Evolutionary conservation across 148 eudicot genomes (phyloP).

Genomic region (Rhododendron kiyosumense): DNA sequence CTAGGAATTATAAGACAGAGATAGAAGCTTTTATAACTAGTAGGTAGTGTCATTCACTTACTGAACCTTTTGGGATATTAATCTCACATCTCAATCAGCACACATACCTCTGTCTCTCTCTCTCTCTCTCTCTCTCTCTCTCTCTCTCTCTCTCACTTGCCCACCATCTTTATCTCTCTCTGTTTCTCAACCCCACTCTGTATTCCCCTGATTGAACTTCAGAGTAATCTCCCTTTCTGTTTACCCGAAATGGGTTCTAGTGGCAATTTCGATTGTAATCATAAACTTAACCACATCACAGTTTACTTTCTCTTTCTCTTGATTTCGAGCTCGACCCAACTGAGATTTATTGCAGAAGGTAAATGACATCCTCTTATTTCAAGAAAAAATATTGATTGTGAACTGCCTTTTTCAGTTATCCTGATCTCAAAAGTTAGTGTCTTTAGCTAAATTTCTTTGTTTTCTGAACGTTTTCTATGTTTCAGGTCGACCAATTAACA

Average conservation of each 20-base stretch:
- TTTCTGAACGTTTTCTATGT: background rate
- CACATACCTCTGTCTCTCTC: background rate
- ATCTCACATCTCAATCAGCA: constrained; percentile 20
- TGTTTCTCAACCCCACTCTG: background rate
- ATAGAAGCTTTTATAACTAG: background rate
- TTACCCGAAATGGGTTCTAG: constrained; percentile 27
- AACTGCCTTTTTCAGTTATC: background rate
- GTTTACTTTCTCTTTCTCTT: constrained; percentile 29
- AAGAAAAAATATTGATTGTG: background rate
- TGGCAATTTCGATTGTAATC: background rate
- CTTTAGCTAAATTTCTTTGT: background rate
- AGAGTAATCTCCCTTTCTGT: background rate
- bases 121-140: background rate
- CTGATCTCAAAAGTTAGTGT: too few species aligned
- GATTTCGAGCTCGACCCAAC: constrained; percentile 32
- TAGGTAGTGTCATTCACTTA: background rate
- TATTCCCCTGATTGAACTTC: background rate
- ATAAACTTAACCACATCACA: constrained; percentile 15
- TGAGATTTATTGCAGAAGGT: constrained; percentile 32
- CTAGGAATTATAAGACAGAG: background rate
- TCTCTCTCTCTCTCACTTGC: background rate
- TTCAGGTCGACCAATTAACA: constrained; percentile 24
- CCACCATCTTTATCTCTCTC: background rate
- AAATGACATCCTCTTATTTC: background rate
- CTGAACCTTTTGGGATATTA: background rate